Evolutionary conservation across 148 eudicot genomes (phyloP).

Genomic region (Chenopodium quinoa): DNA sequence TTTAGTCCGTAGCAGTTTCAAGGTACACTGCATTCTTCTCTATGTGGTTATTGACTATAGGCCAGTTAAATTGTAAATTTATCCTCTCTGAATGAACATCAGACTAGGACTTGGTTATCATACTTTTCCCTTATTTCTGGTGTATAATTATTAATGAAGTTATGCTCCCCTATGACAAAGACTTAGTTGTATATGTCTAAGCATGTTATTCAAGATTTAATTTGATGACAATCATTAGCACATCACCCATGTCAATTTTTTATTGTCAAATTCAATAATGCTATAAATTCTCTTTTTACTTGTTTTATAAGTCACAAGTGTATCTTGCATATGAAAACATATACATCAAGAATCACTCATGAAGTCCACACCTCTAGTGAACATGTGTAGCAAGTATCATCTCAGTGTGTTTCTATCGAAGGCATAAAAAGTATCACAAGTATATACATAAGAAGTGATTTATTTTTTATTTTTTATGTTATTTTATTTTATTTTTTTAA

Average conservation of each 20-base stretch:
- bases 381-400: too few relatives aligned
- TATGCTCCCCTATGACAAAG: neutral
- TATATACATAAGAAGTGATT: neutral
- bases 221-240: neutral
- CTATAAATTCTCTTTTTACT: neutral
- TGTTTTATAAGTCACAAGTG: too few relatives aligned
- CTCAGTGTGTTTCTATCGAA: neutral
- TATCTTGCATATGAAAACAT: too few relatives aligned
- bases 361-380: too few relatives aligned
- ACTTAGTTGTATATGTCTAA: neutral
- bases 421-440: neutral
- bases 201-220: neutral
- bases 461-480: too few relatives aligned
- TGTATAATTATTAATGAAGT: neutral
- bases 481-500: too few relatives aligned
- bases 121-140: too few relatives aligned
- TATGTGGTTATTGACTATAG: neutral
- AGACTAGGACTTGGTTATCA: neutral
- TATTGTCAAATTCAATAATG: neutral
- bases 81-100: neutral
- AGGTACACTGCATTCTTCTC: slow-evolving; percentile 35
- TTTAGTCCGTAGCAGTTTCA: slow-evolving; percentile 10
- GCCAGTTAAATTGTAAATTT: neutral
- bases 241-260: neutral
- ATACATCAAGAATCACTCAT: too few relatives aligned